Evolutionary conservation across 1,284 basidiomycete genomes (phyloP), one percentile per base, ranked within the genome.

Genomic region (Cryptococcus sp.): DNA sequence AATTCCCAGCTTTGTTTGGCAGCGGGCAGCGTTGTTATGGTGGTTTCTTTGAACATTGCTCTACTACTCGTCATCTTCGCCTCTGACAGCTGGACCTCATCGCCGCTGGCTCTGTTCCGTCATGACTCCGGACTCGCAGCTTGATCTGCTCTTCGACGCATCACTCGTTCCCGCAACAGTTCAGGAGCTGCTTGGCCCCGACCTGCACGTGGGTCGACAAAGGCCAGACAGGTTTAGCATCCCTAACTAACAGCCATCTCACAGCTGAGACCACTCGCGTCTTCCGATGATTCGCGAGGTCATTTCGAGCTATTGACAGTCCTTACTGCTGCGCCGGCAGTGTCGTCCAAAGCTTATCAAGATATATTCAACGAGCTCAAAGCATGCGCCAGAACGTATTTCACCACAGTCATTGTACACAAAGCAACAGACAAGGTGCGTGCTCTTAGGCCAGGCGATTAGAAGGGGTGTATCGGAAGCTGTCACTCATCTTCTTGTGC

Each of bases 241-340:
- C 19, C 16, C 30, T 10, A 46, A 46, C 30, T 35, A 8, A 35
- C 30, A 35, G 30, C 30, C 30, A 20, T 17, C 11, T 23, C 15
- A 3, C 55, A 95, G 90, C 85, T 97, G n/a, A 91, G 95, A 30
- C 95, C 95, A 0, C 83, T 98, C n/a, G 85, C 91, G 0, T 86
- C 86, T n/a, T 86, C 87, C 19, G 95, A 98, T 82, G 86, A 93
- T 80, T 69, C 73, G 1, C 85, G 92, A 30, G 89, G 89, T 3
- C 93, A 97, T 77, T 85, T 98, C 64, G 76, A 83, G 30, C 86
- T 98, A 11, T 88, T 98, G 64, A 80, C 86, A 15, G 88, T 93
- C 41, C 85, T 99, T 46, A 90, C 94, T 5, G 80, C 84, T 53
- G 86, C 88, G 6, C 86, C 90, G 3, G 87, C 89, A 72, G 84